These are phyloP conservation scores for Trypanosoma brucei DNA, from an alignment of 208 protist genomes.

Conservation along the genomic window DNA sequence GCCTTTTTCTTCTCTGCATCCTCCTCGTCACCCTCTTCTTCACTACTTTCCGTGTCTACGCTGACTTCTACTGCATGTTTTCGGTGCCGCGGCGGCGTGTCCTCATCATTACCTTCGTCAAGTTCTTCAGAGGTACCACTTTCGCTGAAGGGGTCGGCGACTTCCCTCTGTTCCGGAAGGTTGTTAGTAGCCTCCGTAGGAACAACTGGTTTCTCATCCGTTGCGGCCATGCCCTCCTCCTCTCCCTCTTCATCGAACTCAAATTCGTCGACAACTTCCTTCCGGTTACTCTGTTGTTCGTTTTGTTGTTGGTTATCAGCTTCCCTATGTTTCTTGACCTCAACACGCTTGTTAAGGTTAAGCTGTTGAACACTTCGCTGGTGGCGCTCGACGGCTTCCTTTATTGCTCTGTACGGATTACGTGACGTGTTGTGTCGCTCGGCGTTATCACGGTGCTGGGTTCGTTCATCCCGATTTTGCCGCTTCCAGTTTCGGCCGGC, in stretches of 20 bases:
- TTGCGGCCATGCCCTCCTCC: slow-evolving; percentile 55
- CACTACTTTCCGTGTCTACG: slow-evolving; percentile 17
- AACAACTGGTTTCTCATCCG: slow-evolving; percentile 35
- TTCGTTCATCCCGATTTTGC: slow-evolving; percentile 66
- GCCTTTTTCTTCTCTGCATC: slow-evolving; percentile 25
- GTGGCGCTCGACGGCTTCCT: slow-evolving; percentile 85
- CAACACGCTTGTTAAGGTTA: slow-evolving; percentile 69
- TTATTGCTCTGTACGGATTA: slow-evolving; percentile 83
- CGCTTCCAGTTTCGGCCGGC: slow-evolving; percentile 79
- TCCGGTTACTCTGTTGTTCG: slow-evolving; percentile 37
- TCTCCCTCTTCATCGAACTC: slow-evolving; percentile 35
- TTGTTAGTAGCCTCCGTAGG: slow-evolving; percentile 39
- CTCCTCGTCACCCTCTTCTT: slow-evolving; percentile 29
- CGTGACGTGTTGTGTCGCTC: slow-evolving; percentile 53
- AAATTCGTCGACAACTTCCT: slow-evolving; percentile 42
- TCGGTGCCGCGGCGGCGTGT: slow-evolving; percentile 17
- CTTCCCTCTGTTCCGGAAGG: slow-evolving; percentile 19
- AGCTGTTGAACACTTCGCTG: slow-evolving; percentile 75
- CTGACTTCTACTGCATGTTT: slow-evolving; percentile 11
- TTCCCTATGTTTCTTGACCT: slow-evolving; percentile 62
- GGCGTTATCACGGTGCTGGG: slow-evolving; percentile 68
- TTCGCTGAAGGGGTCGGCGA: slow-evolving; percentile 25
- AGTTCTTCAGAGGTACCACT: slow-evolving; percentile 18
- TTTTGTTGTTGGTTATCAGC: slow-evolving; percentile 26
- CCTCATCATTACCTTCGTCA: slow-evolving; percentile 6